Evolutionary conservation across 1,284 basidiomycete species (phyloP).

Genomic region (Malassezia yamatoensis): DNA sequence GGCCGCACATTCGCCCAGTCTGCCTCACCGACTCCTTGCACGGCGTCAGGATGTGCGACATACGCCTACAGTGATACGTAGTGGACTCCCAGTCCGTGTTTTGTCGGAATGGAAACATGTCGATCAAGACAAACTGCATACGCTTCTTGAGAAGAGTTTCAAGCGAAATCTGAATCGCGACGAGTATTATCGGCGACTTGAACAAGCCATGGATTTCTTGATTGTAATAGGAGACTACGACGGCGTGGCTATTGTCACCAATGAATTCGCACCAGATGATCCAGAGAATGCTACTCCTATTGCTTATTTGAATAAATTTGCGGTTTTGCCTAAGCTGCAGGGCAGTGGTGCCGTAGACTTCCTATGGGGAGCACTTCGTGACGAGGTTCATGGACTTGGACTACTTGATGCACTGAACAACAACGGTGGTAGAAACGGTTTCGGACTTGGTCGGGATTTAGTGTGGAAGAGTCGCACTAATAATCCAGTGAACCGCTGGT

Average conservation of each 20-base stretch:
- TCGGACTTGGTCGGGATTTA: constrained; percentile 80
- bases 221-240: constrained; percentile 93
- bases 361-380: constrained; percentile 93
- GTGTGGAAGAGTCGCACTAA: constrained; percentile 86
- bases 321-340: constrained; percentile 83
- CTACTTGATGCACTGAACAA: constrained; percentile 88
- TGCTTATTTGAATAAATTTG: constrained; percentile 97
- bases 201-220: constrained; percentile 72
- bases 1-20: constrained; percentile 84
- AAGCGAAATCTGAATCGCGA: constrained; percentile 62
- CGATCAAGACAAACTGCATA: constrained; percentile 66
- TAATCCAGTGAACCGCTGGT: constrained; percentile 99
- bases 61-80: constrained; percentile 84
- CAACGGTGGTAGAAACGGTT: constrained; percentile 69
- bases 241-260: constrained; percentile 87
- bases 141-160: constrained; percentile 78
- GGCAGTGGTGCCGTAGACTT: constrained; percentile 99
- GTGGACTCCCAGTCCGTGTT: constrained; percentile 75
- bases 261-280: constrained; percentile 54
- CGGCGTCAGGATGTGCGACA: constrained; percentile 73
- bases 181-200: constrained; percentile 69
- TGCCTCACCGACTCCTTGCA: constrained; percentile 82
- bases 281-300: constrained; percentile 50
- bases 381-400: constrained; percentile 94
- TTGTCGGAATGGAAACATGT: constrained; percentile 59